Conservation (phyloP, 2,329 filamentous ascomycete genomes). For the Ustulina deusta region DNA sequence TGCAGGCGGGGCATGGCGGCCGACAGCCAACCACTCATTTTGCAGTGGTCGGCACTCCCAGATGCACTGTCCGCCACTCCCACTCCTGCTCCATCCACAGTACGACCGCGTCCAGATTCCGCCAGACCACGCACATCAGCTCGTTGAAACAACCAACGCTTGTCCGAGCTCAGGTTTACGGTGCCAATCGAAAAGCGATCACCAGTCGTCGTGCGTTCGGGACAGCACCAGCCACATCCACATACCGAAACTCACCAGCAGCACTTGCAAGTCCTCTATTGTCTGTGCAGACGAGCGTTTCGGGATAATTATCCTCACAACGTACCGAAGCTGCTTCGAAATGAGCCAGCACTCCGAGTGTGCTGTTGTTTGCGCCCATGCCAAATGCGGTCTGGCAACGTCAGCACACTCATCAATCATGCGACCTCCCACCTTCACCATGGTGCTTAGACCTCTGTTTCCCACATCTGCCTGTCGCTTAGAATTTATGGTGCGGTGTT, state of each 20-base stretch:
- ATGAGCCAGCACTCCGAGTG: conserved; percentile 25
- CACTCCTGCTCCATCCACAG: conserved; percentile 8
- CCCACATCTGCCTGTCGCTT: conserved; percentile 7
- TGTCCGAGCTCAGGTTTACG: conserved; percentile 28
- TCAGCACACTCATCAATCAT: conserved; percentile 32
- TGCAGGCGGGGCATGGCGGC: conserved; percentile 1
- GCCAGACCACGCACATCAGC: conserved; percentile 12
- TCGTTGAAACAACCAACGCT: conserved; percentile 32
- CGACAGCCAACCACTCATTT: conserved; percentile 24
- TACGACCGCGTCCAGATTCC: conserved; percentile 10
- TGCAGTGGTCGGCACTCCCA: conserved; percentile 22
- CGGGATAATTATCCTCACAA: conserved; percentile 27
- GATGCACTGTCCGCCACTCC: conserved; percentile 29
- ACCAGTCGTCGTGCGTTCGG: conserved; percentile 24
- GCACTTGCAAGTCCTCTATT: background rate
- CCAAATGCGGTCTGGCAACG: conserved; percentile 29
- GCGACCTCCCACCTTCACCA: conserved; percentile 18
- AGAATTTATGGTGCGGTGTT: background rate
- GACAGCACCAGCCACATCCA: conserved; percentile 29
- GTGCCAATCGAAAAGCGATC: conserved; percentile 26
- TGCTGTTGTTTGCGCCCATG: conserved; percentile 20
- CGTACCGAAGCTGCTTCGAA: conserved; percentile 14
- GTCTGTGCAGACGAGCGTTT: conserved; percentile 7
- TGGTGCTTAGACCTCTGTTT: background rate
- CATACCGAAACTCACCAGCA: conserved; percentile 3